phyloP scores from a whole-genome alignment of 1,139 yeast genomes.

The Blastobotrys buckinghamii region DNA sequence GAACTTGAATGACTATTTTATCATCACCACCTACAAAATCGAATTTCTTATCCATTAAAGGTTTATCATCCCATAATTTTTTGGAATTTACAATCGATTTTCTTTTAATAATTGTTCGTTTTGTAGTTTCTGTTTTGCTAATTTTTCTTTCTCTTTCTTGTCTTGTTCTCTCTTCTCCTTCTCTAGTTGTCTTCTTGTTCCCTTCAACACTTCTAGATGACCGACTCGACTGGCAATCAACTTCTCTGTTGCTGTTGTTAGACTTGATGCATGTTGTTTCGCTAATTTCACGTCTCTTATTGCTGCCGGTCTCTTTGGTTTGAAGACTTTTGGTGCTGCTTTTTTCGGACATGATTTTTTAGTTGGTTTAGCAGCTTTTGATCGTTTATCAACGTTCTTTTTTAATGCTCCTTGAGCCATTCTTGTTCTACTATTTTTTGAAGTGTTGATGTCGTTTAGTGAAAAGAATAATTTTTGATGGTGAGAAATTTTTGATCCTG shows the following conservation, averaged over 20 bases:
- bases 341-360: constrained; percentile 43
- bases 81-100: background rate
- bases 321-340: constrained; percentile 69
- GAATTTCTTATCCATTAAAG: background rate
- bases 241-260: constrained; percentile 72
- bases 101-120: background rate
- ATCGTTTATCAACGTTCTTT: constrained; percentile 22
- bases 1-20: background rate
- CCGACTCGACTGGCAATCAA: constrained; percentile 87
- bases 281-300: constrained; percentile 40
- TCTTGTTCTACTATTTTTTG: background rate
- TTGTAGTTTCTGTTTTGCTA: background rate
- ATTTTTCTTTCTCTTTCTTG: background rate
- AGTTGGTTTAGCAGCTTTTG: constrained; percentile 22
- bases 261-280: constrained; percentile 60
- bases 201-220: constrained; percentile 87
- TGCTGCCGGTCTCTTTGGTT: constrained; percentile 57
- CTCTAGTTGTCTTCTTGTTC: constrained; percentile 81
- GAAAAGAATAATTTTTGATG: background rate
- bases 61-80: background rate
- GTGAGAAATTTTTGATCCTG: background rate
- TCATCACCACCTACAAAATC: background rate
- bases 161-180: constrained; percentile 38
- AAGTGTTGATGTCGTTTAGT: constrained; percentile 40
- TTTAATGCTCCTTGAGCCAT: constrained; percentile 60